A percentile compares a stretch with the other conserved stretches of the same genome.
These are phyloP conservation scores for Myxozyma melibiosi DNA, from an alignment of 805 yeast species.

Conservation along the genomic window DNA sequence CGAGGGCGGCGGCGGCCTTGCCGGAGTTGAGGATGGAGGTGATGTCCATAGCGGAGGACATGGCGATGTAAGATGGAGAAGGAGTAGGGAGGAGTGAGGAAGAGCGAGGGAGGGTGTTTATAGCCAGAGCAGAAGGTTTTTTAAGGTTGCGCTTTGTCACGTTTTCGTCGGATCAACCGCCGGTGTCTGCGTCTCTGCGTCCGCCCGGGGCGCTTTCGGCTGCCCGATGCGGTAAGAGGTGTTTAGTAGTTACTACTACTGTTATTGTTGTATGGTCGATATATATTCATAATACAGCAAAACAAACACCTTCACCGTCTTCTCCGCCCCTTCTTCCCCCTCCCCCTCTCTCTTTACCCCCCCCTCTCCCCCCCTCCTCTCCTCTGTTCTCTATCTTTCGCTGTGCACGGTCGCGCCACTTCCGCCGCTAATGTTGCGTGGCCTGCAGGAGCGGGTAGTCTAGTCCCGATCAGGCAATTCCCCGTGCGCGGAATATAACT, in stretches of 20 bases:
- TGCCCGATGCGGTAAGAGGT: slow-evolving; percentile 5
- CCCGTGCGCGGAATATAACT: background rate
- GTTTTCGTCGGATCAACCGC: background rate
- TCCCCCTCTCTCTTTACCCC: too few relatives aligned
- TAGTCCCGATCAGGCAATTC: background rate
- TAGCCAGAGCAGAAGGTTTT: background rate
- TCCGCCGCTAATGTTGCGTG: slow-evolving; percentile 3
- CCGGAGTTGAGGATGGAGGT: slow-evolving; percentile 32
- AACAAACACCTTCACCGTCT: too few relatives aligned
- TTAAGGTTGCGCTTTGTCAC: background rate
- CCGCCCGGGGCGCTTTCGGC: slow-evolving; percentile 11
- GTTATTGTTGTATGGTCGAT: too few relatives aligned
- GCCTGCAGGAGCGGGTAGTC: slow-evolving; percentile 7
- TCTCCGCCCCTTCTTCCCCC: too few relatives aligned
- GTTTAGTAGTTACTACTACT: too few relatives aligned
- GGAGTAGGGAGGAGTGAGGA: background rate
- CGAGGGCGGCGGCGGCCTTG: slow-evolving; percentile 19
- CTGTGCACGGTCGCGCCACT: slow-evolving; percentile 15
- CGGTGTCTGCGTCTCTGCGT: background rate
- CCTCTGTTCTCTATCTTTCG: too few relatives aligned
- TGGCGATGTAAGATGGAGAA: background rate
- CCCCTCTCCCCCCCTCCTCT: too few relatives aligned
- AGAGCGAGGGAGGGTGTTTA: background rate
- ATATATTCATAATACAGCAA: too few relatives aligned
- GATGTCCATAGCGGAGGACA: slow-evolving; percentile 22